Evolutionary conservation across 495 filamentous ascomycete species (phyloP), one percentile per base, ranked within the genome.

Genomic region (Poronia punctata): DNA sequence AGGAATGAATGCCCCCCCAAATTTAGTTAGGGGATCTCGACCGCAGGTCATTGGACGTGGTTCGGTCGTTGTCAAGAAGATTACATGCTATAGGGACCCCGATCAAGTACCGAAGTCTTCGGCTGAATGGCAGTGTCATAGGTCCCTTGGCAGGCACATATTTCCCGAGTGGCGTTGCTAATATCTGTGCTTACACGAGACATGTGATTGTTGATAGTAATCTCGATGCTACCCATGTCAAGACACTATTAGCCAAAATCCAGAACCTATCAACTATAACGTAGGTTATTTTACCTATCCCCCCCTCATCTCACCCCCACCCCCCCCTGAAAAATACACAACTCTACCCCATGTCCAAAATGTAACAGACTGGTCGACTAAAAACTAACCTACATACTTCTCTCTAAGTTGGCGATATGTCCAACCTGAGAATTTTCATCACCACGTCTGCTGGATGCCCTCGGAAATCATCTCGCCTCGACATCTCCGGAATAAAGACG

Each of bases 341-440:
- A n/a, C n/a, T n/a, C n/a, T n/a, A n/a, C n/a, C n/a, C n/a, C n/a
- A n/a, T n/a, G n/a, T n/a, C n/a, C n/a, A n/a, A n/a, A n/a, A n/a
- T n/a, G n/a, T n/a, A n/a, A n/a, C n/a, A n/a, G n/a, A n/a, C n/a
- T n/a, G n/a, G n/a, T n/a, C n/a, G n/a, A n/a, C n/a, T n/a, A n/a
- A n/a, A n/a, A n/a, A n/a, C n/a, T n/a, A n/a, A n/a, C n/a, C n/a
- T n/a, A n/a, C n/a, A n/a, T n/a, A n/a, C n/a, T n/a, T n/a, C n/a
- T n/a, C n/a, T n/a, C n/a, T n/a, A n/a, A 57, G 54, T 35, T 57
- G 54, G 54, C 42, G 37, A 28, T 57, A 47, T 15, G 48, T 54
- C 4, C 40, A 44, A 33, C n/a, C n/a, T n/a, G 33, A 20, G 30
- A 38, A 31, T 10, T 27, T 35, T 16, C 26, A 12, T 41, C 32